Percentiles rank a stretch among this genome's conserved stretches.
These are phyloP conservation scores for Aegilops sharonensis DNA, from an alignment of 176 grass and related monocot species.

Conservation along the genomic window DNA sequence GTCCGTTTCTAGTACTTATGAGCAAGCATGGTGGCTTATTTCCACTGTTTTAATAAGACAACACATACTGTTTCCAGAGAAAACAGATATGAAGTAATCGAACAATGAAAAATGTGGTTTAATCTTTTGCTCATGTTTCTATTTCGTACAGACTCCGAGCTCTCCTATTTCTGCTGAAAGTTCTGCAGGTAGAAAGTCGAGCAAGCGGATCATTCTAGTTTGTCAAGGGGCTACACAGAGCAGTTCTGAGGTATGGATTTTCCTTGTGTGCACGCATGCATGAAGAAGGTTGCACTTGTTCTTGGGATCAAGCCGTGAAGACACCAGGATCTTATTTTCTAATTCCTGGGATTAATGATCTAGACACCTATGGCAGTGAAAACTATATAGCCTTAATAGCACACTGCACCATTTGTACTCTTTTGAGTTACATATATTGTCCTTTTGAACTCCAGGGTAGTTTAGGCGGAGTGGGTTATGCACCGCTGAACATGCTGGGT, in stretches of 20 bases:
- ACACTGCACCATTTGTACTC: neutral
- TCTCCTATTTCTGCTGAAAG: constrained; percentile 57
- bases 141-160: constrained; percentile 70
- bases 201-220: constrained; percentile 72
- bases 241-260: constrained; percentile 53
- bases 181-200: constrained; percentile 71
- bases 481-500: constrained; percentile 92
- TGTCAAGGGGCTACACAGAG: constrained; percentile 76
- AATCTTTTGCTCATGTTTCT: constrained; percentile 13
- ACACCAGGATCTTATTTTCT: neutral
- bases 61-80: neutral
- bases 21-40: neutral
- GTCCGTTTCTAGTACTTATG: neutral
- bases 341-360: neutral
- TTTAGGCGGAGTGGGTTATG: constrained; percentile 61
- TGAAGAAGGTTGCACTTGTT: neutral
- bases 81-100: neutral
- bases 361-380: neutral
- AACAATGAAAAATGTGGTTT: constrained; percentile 20
- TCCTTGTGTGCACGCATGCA: neutral
- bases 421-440: neutral
- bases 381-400: no score
- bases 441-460: constrained; percentile 49
- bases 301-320: neutral
- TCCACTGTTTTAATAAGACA: neutral